Conservation (phyloP, 192 early-diverging fungal species). For the Helicostylum pulchrum region DNA sequence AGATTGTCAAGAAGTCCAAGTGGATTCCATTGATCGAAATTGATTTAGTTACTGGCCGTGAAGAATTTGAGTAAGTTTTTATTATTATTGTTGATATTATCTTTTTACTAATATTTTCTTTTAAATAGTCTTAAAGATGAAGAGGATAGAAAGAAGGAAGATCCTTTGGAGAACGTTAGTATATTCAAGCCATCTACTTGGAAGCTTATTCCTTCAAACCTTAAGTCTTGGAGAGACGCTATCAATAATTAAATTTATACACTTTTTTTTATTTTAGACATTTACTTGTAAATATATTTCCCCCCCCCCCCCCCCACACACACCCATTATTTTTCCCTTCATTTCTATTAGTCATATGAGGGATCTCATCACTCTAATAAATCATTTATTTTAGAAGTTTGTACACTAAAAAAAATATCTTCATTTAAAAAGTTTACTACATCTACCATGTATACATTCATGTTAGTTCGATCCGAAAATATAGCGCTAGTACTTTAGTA, state of each 20-base stretch:
- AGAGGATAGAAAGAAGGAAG: conserved; percentile 17
- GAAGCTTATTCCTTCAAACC: conserved; percentile 30
- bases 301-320: too few species aligned
- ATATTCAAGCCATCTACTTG: conserved; percentile 34
- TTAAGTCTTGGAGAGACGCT: conserved; percentile 35
- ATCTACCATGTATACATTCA: too few species aligned
- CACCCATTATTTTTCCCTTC: too few species aligned
- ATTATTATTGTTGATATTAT: neutral
- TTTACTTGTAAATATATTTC: too few species aligned
- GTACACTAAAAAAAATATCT: too few species aligned
- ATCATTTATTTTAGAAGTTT: too few species aligned
- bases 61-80: conserved; percentile 22
- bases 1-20: conserved; percentile 60
- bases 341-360: too few species aligned
- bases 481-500: too few species aligned
- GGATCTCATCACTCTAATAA: too few species aligned
- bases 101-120: neutral
- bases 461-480: too few species aligned
- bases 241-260: conserved; percentile 21
- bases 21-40: conserved; percentile 59
- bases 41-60: conserved; percentile 53
- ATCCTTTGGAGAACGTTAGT: conserved; percentile 33
- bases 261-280: too few species aligned
- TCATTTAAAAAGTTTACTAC: too few species aligned
- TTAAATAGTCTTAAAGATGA: conserved; percentile 27